Conservation (phyloP, 1,139 yeast species). For the Candida dubliniensis region DNA sequence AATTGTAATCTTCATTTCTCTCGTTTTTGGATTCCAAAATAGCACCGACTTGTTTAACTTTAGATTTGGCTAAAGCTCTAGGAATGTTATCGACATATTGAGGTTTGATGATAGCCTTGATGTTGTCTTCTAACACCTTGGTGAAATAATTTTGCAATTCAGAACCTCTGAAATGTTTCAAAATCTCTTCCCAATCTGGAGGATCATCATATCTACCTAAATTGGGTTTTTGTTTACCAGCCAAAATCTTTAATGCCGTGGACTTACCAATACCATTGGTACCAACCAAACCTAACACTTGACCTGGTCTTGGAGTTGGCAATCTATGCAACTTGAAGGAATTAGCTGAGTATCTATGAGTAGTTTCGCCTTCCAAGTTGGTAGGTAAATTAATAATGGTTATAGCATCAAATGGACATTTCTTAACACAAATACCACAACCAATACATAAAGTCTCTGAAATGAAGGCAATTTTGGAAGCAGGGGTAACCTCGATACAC, state of each 20-base stretch:
- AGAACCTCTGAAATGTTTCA: constrained; percentile 90
- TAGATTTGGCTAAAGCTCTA: constrained; percentile 85
- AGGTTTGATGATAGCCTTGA: constrained; percentile 94
- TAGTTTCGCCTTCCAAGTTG: constrained; percentile 84
- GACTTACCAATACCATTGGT: constrained; percentile 99
- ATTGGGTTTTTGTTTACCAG: constrained; percentile 98
- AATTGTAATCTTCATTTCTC: constrained; percentile 59
- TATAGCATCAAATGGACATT: constrained; percentile 97
- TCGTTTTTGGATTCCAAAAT: constrained; percentile 74
- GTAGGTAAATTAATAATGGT: constrained; percentile 95
- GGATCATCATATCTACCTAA: constrained; percentile 92
- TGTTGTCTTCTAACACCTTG: constrained; percentile 87
- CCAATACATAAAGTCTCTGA: constrained; percentile 97
- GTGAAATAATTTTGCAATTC: constrained; percentile 96
- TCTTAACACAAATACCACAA: constrained; percentile 98
- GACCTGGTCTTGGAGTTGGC: constrained; percentile 99
- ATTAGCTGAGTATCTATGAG: constrained; percentile 97
- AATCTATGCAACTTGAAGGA: constrained; percentile 95
- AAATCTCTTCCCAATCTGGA: constrained; percentile 95
- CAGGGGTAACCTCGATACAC: constrained; percentile 94
- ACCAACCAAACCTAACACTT: constrained; percentile 95
- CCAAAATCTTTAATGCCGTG: constrained; percentile 94
- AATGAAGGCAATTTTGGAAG: constrained; percentile 88
- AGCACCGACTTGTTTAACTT: constrained; percentile 83
- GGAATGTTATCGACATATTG: constrained; percentile 98